Percentiles rank a stretch among this genome's conserved stretches.
phyloP scores from a whole-genome alignment of 108 stramenopile species.

The Nitzschia putrida region DNA sequence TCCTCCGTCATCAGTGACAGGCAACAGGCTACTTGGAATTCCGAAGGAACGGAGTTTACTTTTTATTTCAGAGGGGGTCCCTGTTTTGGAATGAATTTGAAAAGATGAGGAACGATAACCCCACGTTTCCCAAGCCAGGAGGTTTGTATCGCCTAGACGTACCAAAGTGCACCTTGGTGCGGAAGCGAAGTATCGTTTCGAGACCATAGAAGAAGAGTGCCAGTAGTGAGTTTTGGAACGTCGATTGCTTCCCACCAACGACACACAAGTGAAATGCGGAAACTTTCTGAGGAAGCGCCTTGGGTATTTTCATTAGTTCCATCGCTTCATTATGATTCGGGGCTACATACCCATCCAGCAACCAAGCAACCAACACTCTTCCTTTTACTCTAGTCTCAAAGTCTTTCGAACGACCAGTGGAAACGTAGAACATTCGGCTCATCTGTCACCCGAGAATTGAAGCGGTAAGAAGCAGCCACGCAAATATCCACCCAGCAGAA shows the following conservation, averaged over 20 bases:
- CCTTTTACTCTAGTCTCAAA: not conserved
- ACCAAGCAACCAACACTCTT: not conserved
- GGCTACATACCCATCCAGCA: not conserved
- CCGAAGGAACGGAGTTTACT: not conserved
- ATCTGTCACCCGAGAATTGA: not conserved
- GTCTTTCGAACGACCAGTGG: not conserved
- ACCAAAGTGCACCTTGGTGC: slow-evolving; percentile 7
- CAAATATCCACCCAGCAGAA: too few species aligned
- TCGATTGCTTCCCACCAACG: not conserved
- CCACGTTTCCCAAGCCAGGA: too few species aligned
- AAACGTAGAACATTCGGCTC: slow-evolving; percentile 2
- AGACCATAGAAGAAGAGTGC: not conserved
- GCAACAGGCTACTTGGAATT: slow-evolving; percentile 1
- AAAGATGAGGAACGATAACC: too few species aligned
- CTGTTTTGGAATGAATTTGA: not conserved
- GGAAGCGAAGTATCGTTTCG: not conserved
- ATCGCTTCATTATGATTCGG: not conserved
- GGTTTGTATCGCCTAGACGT: not conserved
- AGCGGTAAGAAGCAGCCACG: too few species aligned
- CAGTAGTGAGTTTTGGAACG: not conserved
- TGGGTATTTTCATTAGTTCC: not conserved
- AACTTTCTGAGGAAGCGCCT: not conserved
- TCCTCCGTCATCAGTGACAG: not conserved
- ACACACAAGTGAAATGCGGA: slow-evolving; percentile 5
- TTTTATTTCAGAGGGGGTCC: not conserved